A percentile compares a stretch with the other conserved stretches of the same genome.
Evolutionary conservation across 192 early-diverging fungal genomes (phyloP).

Genomic region (Backusella macrospora): DNA sequence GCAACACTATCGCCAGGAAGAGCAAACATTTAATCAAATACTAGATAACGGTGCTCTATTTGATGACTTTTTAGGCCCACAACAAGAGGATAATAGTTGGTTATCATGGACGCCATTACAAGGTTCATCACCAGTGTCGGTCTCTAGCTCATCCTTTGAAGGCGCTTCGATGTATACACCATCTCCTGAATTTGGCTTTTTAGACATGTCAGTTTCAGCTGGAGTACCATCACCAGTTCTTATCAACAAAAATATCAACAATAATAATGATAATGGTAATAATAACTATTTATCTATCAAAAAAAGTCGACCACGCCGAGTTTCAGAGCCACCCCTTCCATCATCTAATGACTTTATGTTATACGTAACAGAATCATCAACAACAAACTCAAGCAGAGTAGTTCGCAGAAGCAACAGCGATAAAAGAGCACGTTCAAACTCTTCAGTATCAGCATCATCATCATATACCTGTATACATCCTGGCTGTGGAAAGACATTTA

Average conservation of each 20-base stretch:
- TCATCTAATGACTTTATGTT: background rate
- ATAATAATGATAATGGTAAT: background rate
- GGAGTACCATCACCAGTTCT: background rate
- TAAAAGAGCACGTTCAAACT: conserved; percentile 17
- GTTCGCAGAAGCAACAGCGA: conserved; percentile 25
- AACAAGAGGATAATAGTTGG: conserved; percentile 4
- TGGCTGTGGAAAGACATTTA: conserved; percentile 72
- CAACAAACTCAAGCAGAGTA: background rate
- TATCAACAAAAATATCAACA: background rate
- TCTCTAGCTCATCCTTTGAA: conserved; percentile 12
- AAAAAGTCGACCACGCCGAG: conserved; percentile 24
- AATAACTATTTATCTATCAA: conserved; percentile 6
- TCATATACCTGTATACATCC: conserved; percentile 30
- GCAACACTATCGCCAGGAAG: background rate
- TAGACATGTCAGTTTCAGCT: background rate
- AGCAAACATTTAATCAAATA: background rate
- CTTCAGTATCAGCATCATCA: background rate
- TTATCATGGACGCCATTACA: conserved; percentile 18
- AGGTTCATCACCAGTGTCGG: conserved; percentile 14
- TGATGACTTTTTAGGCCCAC: conserved; percentile 5
- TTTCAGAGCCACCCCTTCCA: conserved; percentile 28
- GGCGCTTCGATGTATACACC: conserved; percentile 10
- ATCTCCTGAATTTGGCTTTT: background rate
- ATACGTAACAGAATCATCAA: background rate
- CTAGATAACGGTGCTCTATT: background rate